phyloP scores from a whole-genome alignment of 1,284 basidiomycete species.

The Tranzscheliella williamsii region DNA sequence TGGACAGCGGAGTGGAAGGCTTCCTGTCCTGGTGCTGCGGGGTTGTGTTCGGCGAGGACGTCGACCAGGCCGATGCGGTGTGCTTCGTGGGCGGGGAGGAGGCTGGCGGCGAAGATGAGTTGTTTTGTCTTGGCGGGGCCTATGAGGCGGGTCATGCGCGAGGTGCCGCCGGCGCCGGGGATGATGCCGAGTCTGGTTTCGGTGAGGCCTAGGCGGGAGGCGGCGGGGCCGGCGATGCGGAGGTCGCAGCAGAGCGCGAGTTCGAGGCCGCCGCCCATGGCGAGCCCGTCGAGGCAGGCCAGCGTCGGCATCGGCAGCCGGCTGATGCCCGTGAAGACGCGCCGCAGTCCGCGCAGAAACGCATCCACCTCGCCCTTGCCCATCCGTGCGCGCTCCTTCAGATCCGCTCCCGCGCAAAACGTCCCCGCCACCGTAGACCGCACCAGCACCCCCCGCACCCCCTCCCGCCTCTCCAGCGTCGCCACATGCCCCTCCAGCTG shows the following conservation, averaged over 20 bases:
- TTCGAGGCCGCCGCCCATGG: slow-evolving; percentile 87
- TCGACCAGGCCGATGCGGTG: slow-evolving; percentile 77
- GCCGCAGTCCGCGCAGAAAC: slow-evolving; percentile 78
- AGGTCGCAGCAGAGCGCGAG: slow-evolving; percentile 84
- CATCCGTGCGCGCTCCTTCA: slow-evolving; percentile 80
- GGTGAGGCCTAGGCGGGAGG: slow-evolving; percentile 78
- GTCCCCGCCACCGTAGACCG: slow-evolving; percentile 32
- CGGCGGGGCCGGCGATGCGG: slow-evolving; percentile 72
- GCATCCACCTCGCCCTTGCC: slow-evolving; percentile 68
- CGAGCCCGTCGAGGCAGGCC: slow-evolving; percentile 88
- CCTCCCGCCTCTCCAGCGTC: slow-evolving; percentile 59
- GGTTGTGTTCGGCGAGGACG: slow-evolving; percentile 70
- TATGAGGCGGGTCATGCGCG: slow-evolving; percentile 78
- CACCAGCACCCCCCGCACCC: slow-evolving; percentile 33
- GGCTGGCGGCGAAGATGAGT: slow-evolving; percentile 77
- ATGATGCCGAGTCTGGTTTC: slow-evolving; percentile 88
- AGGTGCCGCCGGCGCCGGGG: slow-evolving; percentile 73
- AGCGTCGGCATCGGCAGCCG: slow-evolving; percentile 82
- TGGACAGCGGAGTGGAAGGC: slow-evolving; percentile 25
- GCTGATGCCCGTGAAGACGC: slow-evolving; percentile 75
- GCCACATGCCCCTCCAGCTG: slow-evolving; percentile 71
- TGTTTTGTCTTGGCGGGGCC: slow-evolving; percentile 84
- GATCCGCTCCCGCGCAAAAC: slow-evolving; percentile 84
- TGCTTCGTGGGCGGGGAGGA: slow-evolving; percentile 72
- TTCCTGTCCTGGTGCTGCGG: too few species aligned